These are phyloP conservation scores for Penicillium sp. DNA, from an alignment of 2,329 filamentous ascomycete genomes.

Conservation along the genomic window DNA sequence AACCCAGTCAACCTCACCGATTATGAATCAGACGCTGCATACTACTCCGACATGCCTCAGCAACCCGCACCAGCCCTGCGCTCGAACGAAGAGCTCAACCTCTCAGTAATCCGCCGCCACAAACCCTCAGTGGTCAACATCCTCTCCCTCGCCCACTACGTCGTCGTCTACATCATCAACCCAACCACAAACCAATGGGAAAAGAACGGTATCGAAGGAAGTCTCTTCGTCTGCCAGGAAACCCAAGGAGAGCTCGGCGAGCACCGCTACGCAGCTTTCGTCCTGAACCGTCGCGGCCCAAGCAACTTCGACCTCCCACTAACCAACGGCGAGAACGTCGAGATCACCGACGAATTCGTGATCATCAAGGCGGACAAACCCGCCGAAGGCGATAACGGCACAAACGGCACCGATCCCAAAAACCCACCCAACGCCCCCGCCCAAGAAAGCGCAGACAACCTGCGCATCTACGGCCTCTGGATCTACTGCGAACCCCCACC, in stretches of 20 bases:
- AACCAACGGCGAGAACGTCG: conserved; percentile 59
- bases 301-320: conserved; percentile 71
- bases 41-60: conserved; percentile 43
- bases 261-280: conserved; percentile 61
- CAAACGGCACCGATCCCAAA: conserved; percentile 18
- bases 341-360: conserved; percentile 64
- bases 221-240: conserved; percentile 80
- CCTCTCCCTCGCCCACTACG: conserved; percentile 79
- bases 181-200: conserved; percentile 71
- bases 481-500: conserved; percentile 63
- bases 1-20: conserved; percentile 46
- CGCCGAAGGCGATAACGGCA: conserved; percentile 24
- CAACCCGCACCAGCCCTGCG: conserved; percentile 53
- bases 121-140: conserved; percentile 73
- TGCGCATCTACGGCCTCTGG: conserved; percentile 62
- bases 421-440: conserved; percentile 1
- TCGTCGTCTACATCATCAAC: conserved; percentile 81
- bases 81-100: conserved; percentile 83
- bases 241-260: conserved; percentile 46
- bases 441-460: conserved; percentile 14
- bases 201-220: conserved; percentile 81
- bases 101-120: conserved; percentile 79
- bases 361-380: conserved; percentile 55
- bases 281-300: conserved; percentile 71
- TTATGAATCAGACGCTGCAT: conserved; percentile 67